Conservation (phyloP, 495 filamentous ascomycete species). For the Emericellopsis terricola region DNA sequence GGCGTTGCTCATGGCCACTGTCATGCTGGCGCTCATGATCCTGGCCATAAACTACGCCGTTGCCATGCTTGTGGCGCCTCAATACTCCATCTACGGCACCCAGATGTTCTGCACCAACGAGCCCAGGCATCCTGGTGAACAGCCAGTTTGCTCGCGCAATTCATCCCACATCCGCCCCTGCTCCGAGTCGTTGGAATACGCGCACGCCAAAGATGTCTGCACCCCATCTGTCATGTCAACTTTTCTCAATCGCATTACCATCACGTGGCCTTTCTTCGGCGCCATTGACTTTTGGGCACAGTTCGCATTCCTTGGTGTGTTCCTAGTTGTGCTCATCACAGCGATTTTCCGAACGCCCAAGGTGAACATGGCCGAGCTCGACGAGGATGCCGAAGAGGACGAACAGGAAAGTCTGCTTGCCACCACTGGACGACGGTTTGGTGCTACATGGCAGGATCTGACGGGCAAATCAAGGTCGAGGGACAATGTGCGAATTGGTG, state of each 20-base stretch:
- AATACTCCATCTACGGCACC: constrained; percentile 86
- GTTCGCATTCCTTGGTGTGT: constrained; percentile 73
- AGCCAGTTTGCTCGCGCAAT: constrained; percentile 66
- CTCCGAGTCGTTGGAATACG: constrained; percentile 47
- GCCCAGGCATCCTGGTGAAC: constrained; percentile 31
- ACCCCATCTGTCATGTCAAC: constrained; percentile 80
- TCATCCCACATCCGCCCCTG: constrained; percentile 59
- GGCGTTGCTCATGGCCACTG: constrained; percentile 77
- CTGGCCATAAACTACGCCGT: constrained; percentile 83
- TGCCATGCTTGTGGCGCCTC: constrained; percentile 79
- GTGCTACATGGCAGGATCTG: constrained; percentile 79
- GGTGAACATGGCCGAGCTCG: constrained; percentile 52
- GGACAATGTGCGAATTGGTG: no score
- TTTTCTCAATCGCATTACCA: constrained; percentile 82
- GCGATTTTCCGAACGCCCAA: constrained; percentile 65
- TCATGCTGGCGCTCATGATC: constrained; percentile 74
- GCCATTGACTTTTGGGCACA: constrained; percentile 87
- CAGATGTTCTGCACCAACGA: constrained; percentile 78
- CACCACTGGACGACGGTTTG: constrained; percentile 58
- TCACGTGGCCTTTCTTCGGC: constrained; percentile 96
- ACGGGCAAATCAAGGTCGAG: constrained; percentile 26
- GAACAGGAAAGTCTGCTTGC: constrained; percentile 87
- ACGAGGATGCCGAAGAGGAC: constrained; percentile 82
- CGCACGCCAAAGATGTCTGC: constrained; percentile 55
- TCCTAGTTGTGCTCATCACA: constrained; percentile 56